Percentiles rank a stretch among this genome's conserved stretches.
Evolutionary conservation across 2,329 filamentous ascomycete genomes (phyloP).

Genomic region (Talaromyces sp.): DNA sequence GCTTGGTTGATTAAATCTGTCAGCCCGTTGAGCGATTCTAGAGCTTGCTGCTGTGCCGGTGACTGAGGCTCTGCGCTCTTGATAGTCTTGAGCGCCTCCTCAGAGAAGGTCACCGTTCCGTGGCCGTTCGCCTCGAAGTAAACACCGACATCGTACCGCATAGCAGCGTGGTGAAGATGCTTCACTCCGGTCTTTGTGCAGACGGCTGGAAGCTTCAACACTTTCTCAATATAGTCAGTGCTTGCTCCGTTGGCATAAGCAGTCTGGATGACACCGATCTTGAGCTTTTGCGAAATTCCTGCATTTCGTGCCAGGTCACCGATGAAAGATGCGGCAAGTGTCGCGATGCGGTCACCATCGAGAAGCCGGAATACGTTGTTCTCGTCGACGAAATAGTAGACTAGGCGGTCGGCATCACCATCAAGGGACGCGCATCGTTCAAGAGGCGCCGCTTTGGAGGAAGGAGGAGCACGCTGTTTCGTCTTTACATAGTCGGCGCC

Average conservation of each 20-base stretch:
- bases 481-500: conserved; percentile 98
- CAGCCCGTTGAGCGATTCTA: conserved; percentile 77
- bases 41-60: conserved; percentile 82
- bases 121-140: conserved; percentile 99
- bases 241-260: conserved; percentile 96
- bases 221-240: conserved; percentile 85
- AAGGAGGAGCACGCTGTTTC: conserved; percentile 82
- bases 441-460: conserved; percentile 69
- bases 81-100: conserved; percentile 75
- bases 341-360: conserved; percentile 94
- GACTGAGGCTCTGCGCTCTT: conserved; percentile 77
- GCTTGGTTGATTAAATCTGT: conserved; percentile 97
- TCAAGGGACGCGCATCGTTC: conserved; percentile 87
- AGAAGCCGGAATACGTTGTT: conserved; percentile 84
- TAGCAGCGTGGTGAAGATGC: conserved; percentile 93
- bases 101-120: conserved; percentile 91
- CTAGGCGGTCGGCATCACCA: conserved; percentile 89
- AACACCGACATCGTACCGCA: conserved; percentile 89
- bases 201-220: conserved; percentile 80
- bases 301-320: conserved; percentile 79
- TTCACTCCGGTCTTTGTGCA: conserved; percentile 96
- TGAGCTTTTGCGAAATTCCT: conserved; percentile 72
- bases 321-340: conserved; percentile 88
- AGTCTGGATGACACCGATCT: conserved; percentile 92
- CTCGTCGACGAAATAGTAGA: conserved; percentile 88